phyloP scores from a whole-genome alignment of 108 stramenopile species.

The Skeletonema menzelii region DNA sequence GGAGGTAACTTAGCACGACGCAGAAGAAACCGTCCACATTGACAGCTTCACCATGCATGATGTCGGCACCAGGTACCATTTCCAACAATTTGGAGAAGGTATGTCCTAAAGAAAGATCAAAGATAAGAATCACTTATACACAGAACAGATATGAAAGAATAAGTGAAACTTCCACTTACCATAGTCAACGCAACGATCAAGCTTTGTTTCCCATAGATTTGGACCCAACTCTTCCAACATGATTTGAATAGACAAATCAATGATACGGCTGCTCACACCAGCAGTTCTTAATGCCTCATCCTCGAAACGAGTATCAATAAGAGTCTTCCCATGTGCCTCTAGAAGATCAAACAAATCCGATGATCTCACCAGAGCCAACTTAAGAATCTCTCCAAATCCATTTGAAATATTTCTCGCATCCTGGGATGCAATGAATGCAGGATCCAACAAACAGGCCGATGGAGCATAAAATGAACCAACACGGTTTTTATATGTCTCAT shows the following conservation, averaged over 20 bases:
- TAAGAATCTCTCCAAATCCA: constrained; percentile 96
- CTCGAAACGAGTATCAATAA: constrained; percentile 77
- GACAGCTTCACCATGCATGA: constrained; percentile 98
- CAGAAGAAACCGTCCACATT: constrained; percentile 97
- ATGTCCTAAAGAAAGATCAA: constrained; percentile 60
- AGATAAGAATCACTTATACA: too few relatives aligned
- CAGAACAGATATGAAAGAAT: neutral
- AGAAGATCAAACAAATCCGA: constrained; percentile 90
- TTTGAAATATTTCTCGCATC: constrained; percentile 87
- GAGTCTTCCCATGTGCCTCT: constrained; percentile 86
- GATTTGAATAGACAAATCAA: constrained; percentile 94
- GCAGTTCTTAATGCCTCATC: constrained; percentile 51
- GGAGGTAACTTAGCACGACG: constrained; percentile 83
- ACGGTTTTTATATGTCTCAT: constrained; percentile 95
- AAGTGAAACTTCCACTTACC: constrained; percentile 56
- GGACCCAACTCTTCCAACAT: constrained; percentile 98
- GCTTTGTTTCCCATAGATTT: constrained; percentile 93
- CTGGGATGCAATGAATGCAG: constrained; percentile 89
- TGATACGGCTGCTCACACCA: constrained; percentile 82
- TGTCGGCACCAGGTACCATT: constrained; percentile 91
- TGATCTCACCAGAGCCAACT: constrained; percentile 91
- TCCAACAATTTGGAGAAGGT: constrained; percentile 96
- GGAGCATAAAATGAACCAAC: constrained; percentile 95
- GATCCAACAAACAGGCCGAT: constrained; percentile 80
- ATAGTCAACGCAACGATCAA: constrained; percentile 93